phyloP scores from a whole-genome alignment of 345 rosid species.

The Gossypioides kirkii region DNA sequence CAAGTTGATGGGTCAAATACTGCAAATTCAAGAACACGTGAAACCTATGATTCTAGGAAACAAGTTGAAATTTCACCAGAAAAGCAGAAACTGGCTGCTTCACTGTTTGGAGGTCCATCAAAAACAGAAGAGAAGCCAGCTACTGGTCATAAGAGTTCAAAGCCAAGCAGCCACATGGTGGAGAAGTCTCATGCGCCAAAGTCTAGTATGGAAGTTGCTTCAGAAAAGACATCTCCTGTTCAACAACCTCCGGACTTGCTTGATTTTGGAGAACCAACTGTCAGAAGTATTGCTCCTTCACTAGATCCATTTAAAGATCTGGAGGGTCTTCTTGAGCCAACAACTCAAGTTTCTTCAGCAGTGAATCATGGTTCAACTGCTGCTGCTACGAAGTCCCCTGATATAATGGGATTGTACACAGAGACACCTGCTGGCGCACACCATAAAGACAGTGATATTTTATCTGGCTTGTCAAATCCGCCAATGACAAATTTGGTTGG shows the following conservation, averaged over 20 bases:
- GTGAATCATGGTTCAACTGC: conserved; percentile 16
- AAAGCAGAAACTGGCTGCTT: conserved; percentile 96
- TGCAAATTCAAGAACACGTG: conserved; percentile 43
- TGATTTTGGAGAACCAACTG: conserved; percentile 68
- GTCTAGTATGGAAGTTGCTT: conserved; percentile 17
- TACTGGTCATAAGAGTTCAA: conserved; percentile 44
- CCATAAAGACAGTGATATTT: conserved; percentile 23
- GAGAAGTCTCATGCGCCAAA: conserved; percentile 30
- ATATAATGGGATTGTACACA: conserved; percentile 45
- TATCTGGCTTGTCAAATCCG: conserved; percentile 27
- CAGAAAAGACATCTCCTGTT: conserved; percentile 38
- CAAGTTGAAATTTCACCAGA: conserved; percentile 64
- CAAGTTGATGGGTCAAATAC: conserved; percentile 39
- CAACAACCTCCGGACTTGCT: conserved; percentile 88
- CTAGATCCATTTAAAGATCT: conserved; percentile 80
- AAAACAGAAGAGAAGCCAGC: conserved; percentile 59
- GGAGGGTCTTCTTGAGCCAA: conserved; percentile 72
- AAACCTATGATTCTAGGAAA: conserved; percentile 54
- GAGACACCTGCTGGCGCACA: conserved; percentile 35
- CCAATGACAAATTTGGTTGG: conserved; percentile 12
- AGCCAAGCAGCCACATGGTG: conserved; percentile 36
- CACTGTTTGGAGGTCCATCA: conserved; percentile 78
- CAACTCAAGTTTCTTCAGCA: conserved; percentile 18
- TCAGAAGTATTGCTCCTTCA: conserved; percentile 26
- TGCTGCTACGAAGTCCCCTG: conserved; percentile 28